A percentile compares a stretch with the other conserved stretches of the same genome.
Evolutionary conservation across 2,329 filamentous ascomycete genomes (phyloP).

Genomic region (Fusarium tjaetaba): DNA sequence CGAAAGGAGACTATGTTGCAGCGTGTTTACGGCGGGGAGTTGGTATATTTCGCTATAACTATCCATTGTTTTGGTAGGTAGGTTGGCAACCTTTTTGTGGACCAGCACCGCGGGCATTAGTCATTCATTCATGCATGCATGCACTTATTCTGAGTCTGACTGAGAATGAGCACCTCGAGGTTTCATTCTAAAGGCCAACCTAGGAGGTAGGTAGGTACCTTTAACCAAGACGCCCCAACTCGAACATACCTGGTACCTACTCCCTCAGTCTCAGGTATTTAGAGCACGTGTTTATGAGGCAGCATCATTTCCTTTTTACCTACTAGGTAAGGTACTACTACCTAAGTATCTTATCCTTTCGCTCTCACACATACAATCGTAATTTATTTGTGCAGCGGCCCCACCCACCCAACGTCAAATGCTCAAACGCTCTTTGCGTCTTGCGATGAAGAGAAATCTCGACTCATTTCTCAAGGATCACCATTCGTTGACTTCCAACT

Average conservation of each 20-base stretch:
- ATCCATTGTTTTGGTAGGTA: not conserved
- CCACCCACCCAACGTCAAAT: not conserved
- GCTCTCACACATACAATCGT: not conserved
- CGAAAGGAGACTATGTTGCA: not conserved
- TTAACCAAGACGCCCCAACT: slow-evolving; percentile 8
- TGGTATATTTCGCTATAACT: not conserved
- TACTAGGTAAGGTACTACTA: no score
- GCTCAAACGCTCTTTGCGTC: slow-evolving; percentile 2
- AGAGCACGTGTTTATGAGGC: not conserved
- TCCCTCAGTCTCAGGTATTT: not conserved
- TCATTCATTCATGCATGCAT: not conserved
- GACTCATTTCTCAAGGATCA: slow-evolving; percentile 42
- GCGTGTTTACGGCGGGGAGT: not conserved
- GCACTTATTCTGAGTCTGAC: not conserved
- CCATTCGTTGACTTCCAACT: not conserved
- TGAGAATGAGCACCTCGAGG: slow-evolving; percentile 11
- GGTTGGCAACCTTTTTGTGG: not conserved
- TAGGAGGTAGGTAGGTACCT: not conserved
- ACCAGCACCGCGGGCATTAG: not conserved
- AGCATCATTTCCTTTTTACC: not conserved
- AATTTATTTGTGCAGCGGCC: not conserved
- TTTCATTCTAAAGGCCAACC: not conserved
- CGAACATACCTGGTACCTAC: not conserved
- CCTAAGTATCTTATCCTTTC: not conserved
- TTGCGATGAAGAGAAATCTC: slow-evolving; percentile 51